Conservation (phyloP, 2,329 filamentous ascomycete species). For the Ophiocordyceps sinensis region DNA sequence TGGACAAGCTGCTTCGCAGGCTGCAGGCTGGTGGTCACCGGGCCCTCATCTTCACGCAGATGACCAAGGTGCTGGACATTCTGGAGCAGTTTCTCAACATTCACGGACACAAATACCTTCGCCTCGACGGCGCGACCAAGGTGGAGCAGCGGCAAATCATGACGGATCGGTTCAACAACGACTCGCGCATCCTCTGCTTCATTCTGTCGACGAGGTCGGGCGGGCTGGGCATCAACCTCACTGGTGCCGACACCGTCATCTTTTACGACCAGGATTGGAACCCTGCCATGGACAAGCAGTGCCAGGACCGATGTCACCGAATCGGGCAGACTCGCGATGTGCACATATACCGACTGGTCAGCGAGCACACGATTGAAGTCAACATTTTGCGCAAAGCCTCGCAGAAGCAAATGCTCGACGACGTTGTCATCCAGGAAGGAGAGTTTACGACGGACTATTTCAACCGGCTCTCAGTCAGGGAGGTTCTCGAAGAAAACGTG, state of each 20-base stretch:
- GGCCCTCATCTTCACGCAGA: constrained; percentile 96
- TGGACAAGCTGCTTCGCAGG: constrained; percentile 73
- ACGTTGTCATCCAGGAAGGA: constrained; percentile 95
- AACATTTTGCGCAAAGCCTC: constrained; percentile 95
- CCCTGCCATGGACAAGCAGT: constrained; percentile 98
- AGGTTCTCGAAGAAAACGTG: constrained; percentile 48
- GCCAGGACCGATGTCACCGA: constrained; percentile 90
- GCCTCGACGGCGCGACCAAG: constrained; percentile 90
- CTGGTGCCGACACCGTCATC: constrained; percentile 92
- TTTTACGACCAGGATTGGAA: constrained; percentile 99
- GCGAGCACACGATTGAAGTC: constrained; percentile 90
- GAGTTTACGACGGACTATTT: constrained; percentile 97
- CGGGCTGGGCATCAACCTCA: constrained; percentile 90
- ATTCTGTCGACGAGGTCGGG: constrained; percentile 91
- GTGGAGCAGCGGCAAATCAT: constrained; percentile 91
- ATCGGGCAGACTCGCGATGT: constrained; percentile 97
- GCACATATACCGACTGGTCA: constrained; percentile 90
- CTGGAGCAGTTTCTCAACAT: constrained; percentile 97
- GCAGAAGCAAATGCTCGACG: constrained; percentile 94
- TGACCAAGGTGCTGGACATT: constrained; percentile 97
- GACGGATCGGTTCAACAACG: constrained; percentile 93
- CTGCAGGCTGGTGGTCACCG: constrained; percentile 84
- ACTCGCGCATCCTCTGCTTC: constrained; percentile 83
- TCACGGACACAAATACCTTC: constrained; percentile 90
- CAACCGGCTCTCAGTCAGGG: constrained; percentile 60